These are phyloP conservation scores for Geranium brycei DNA, from an alignment of 345 rosid species.

Conservation along the genomic window DNA sequence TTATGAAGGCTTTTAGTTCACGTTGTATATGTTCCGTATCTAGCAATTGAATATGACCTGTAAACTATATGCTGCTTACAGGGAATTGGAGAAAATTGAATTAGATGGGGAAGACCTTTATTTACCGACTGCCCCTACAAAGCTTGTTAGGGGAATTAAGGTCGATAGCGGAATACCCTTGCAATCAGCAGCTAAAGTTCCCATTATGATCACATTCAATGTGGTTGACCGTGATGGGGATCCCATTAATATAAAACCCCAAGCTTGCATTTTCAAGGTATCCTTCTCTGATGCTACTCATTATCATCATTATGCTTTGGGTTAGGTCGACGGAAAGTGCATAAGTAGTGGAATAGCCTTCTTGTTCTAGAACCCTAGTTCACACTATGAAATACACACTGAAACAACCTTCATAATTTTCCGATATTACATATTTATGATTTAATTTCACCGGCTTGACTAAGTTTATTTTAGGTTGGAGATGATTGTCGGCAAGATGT, in stretches of 20 bases:
- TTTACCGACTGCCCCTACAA: conserved; percentile 81
- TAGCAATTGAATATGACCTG: background rate
- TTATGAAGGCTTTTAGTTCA: background rate
- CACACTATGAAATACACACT: background rate
- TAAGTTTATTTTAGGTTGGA: conserved; percentile 55
- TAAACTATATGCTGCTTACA: no score
- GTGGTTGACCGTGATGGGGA: conserved; percentile 81
- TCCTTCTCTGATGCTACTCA: background rate
- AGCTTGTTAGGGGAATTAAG: conserved; percentile 77
- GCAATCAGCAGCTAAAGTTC: conserved; percentile 98
- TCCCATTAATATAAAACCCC: conserved; percentile 48
- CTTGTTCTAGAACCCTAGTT: background rate
- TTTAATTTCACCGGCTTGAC: background rate
- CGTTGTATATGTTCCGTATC: conserved; percentile 4
- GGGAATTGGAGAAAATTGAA: no score
- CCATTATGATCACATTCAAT: conserved; percentile 85
- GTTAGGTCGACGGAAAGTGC: background rate
- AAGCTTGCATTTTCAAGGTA: conserved; percentile 99
- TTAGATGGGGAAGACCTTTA: conserved; percentile 80
- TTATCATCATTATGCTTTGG: background rate
- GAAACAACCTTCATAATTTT: no score
- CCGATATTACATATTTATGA: background rate
- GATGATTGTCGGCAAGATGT: conserved; percentile 99
- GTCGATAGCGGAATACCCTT: conserved; percentile 97
- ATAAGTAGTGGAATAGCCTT: background rate